Evolutionary conservation across 805 yeast genomes (phyloP).

Genomic region (Kodamaea jinghongensis): DNA sequence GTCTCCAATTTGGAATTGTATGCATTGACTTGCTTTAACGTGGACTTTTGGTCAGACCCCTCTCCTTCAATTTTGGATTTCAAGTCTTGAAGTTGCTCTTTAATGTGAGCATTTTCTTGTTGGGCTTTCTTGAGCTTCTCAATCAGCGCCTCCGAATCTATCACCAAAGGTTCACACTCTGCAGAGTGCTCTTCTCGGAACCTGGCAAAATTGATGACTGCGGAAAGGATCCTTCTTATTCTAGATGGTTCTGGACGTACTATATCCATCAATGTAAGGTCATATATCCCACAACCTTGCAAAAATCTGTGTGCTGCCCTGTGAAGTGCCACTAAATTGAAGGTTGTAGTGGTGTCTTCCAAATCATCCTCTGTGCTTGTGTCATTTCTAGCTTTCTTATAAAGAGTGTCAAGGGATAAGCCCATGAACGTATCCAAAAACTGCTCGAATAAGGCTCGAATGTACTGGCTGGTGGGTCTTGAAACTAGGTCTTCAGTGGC

Average conservation of each 20-base stretch:
- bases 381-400: slow-evolving; percentile 16
- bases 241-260: slow-evolving; percentile 73
- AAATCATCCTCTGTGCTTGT: slow-evolving; percentile 11
- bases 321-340: slow-evolving; percentile 55
- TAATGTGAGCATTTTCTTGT: slow-evolving; percentile 12
- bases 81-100: slow-evolving; percentile 10
- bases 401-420: slow-evolving; percentile 34
- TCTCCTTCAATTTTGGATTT: slow-evolving; percentile 12
- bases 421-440: slow-evolving; percentile 61
- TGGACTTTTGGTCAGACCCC: slow-evolving; percentile 26
- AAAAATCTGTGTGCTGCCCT: slow-evolving; percentile 61
- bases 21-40: slow-evolving; percentile 37
- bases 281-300: slow-evolving; percentile 71
- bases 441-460: slow-evolving; percentile 56
- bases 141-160: slow-evolving; percentile 49
- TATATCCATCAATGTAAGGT: slow-evolving; percentile 72
- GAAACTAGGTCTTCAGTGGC: slow-evolving; percentile 58
- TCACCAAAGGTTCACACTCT: slow-evolving; percentile 64
- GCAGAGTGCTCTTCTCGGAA: slow-evolving; percentile 74
- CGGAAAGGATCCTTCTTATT: slow-evolving; percentile 66
- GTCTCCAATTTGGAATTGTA: slow-evolving; percentile 58
- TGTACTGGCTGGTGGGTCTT: slow-evolving; percentile 57
- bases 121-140: slow-evolving; percentile 35
- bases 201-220: slow-evolving; percentile 80
- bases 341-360: slow-evolving; percentile 34